Base-by-base conservation (phyloP, 176 grass and related monocot species). In the Avena sativa region DNA sequence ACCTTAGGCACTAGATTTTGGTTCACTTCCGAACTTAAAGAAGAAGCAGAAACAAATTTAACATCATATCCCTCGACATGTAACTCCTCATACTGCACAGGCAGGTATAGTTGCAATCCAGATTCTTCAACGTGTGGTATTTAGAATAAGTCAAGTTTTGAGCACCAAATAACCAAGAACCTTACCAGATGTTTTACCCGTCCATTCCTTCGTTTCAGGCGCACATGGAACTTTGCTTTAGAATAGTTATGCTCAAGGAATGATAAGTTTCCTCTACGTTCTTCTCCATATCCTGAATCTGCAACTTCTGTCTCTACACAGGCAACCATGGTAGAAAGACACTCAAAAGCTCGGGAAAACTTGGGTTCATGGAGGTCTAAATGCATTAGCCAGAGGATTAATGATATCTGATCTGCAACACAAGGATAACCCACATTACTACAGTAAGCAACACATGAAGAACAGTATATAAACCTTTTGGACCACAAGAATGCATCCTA, bases 1-100 rank as follows among this genome's bases (percentile, higher is more conserved):
- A 98, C 96, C 93, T 94, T 98, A 69, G 96, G 96, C 86, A 94
- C 23, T 60, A 98, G 80, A 94, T 74, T 94, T 83, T 94, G 91
- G 74, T 86, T 90, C 28, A 96, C 93, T 75, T 83, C 56, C 28
- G 72, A 71, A 61, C 78, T 93, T 89, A 87, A 36, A 84, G 88
- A 89, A 80, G 85, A 23, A 53, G 82, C 68, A 19, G 87, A 77
- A 89, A 84, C 78, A 89, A 96, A 98, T 86, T 91, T 90, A 34
- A 91, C 71, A 66, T 81, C 93, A 86, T 70, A 85, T 83, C 91
- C 88, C 17, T 98, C 93, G 51, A 93, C 59, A 82, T 48, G 67
- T 50, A 96, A 65, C 52, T 94, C 90, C 87, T 96, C 97, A 10
- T 87, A 75, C 92, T 98, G 82, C 71, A 89, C 12, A 78, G 23